phyloP scores from a whole-genome alignment of 768 basidiomycete genomes.

The Phylloporus rhodoxanthus region DNA sequence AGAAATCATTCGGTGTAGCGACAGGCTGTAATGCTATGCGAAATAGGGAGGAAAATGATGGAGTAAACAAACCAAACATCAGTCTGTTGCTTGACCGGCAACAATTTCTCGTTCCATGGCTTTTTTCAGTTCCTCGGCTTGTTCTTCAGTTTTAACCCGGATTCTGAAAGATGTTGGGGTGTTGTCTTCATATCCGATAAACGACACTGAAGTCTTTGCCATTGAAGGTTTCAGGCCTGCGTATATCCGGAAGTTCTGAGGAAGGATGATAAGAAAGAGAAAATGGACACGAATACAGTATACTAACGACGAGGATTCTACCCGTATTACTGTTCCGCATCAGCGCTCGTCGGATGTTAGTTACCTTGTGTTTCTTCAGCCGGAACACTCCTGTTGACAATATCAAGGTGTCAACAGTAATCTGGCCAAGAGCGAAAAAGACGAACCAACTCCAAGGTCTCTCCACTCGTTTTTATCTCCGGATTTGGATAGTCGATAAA shows the following conservation, averaged over 20 bases:
- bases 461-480: conserved; percentile 49
- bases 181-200: conserved; percentile 62
- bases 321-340: conserved; percentile 71
- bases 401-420: background rate
- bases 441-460: conserved; percentile 63
- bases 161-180: conserved; percentile 56
- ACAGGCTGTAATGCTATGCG: conserved; percentile 21
- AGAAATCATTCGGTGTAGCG: conserved; percentile 17
- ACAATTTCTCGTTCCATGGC: conserved; percentile 60
- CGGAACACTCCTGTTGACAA: conserved; percentile 51
- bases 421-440: background rate
- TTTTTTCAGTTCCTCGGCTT: conserved; percentile 51
- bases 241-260: conserved; percentile 73
- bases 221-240: conserved; percentile 48
- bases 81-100: conserved; percentile 32
- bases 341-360: conserved; percentile 51
- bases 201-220: conserved; percentile 50
- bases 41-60: background rate
- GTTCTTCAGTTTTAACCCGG: conserved; percentile 53
- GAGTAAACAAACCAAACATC: conserved; percentile 1
- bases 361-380: conserved; percentile 69
- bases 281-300: background rate
- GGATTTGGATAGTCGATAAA: conserved; percentile 52
- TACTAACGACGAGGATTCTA: conserved; percentile 65
- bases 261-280: conserved; percentile 1